A percentile compares a stretch with the other conserved stretches of the same genome.
Conservation (phyloP, 2,329 filamentous ascomycete genomes). For the Rutstroemia sp. region DNA sequence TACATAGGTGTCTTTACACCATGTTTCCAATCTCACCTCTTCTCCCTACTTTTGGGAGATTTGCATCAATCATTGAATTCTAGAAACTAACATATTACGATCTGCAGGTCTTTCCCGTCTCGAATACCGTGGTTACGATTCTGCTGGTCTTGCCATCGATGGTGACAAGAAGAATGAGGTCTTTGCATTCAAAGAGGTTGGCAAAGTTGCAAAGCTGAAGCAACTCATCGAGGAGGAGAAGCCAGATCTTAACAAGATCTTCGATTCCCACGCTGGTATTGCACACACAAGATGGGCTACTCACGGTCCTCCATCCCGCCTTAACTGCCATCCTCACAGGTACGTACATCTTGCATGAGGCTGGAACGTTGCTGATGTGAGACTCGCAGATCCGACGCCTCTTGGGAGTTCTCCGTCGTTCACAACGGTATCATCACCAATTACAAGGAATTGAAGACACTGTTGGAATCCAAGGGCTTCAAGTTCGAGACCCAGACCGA, state of each 20-base stretch:
- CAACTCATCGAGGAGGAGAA: slow-evolving; percentile 79
- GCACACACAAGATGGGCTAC: slow-evolving; percentile 99
- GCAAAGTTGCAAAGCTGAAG: slow-evolving; percentile 96
- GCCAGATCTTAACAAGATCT: slow-evolving; percentile 83
- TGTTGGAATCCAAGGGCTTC: slow-evolving; percentile 91
- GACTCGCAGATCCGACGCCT: slow-evolving; percentile 69
- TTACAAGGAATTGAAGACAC: slow-evolving; percentile 98
- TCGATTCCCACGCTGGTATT: slow-evolving; percentile 97
- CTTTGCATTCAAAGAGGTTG: slow-evolving; percentile 96
- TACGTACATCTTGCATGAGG: slow-evolving; percentile 37
- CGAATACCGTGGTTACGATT: slow-evolving; percentile 98
- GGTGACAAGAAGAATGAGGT: slow-evolving; percentile 99
- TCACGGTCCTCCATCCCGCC: slow-evolving; percentile 84
- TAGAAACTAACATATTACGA: background rate
- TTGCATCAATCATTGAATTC: background rate
- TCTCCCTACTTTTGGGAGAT: background rate
- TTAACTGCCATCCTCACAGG: slow-evolving; percentile 98
- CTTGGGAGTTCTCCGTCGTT: slow-evolving; percentile 93
- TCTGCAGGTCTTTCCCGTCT: slow-evolving; percentile 63
- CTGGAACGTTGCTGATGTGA: slow-evolving; percentile 13
- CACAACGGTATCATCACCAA: slow-evolving; percentile 99
- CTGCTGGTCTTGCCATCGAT: slow-evolving; percentile 89
- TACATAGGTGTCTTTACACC: background rate
- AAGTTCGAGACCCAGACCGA: slow-evolving; percentile 99
- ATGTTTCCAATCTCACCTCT: background rate